phyloP scores from a whole-genome alignment of 2,329 filamentous ascomycete genomes.

The Tricladium varicosporioides region DNA sequence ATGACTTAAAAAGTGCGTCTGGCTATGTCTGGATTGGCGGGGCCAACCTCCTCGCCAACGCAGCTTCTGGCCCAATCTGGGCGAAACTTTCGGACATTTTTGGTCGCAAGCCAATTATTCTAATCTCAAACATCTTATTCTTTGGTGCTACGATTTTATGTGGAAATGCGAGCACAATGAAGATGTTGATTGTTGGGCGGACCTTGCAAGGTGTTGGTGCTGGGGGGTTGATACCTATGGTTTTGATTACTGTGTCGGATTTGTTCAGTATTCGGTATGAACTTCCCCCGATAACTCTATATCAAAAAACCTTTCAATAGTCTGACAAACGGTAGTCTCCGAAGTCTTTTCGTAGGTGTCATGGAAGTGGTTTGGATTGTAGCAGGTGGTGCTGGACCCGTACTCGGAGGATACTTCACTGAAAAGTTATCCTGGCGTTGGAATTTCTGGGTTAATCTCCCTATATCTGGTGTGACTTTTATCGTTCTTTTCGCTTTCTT shows the following conservation, averaged over 20 bases:
- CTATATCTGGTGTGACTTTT: slow-evolving; percentile 40
- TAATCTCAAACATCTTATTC: slow-evolving; percentile 60
- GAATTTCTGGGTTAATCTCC: slow-evolving; percentile 58
- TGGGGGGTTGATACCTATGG: slow-evolving; percentile 61
- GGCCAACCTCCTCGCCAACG: slow-evolving; percentile 42
- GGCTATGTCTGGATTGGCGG: slow-evolving; percentile 54
- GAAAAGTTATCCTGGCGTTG: slow-evolving; percentile 58
- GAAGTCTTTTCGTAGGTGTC: slow-evolving; percentile 59
- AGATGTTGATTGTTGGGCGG: slow-evolving; percentile 60
- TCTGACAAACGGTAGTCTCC: no score
- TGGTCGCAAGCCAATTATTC: slow-evolving; percentile 61
- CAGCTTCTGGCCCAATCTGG: slow-evolving; percentile 45
- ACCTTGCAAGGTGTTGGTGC: slow-evolving; percentile 63
- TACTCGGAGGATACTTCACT: slow-evolving; percentile 61
- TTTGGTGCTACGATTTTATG: slow-evolving; percentile 61
- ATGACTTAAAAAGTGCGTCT: slow-evolving; percentile 39
- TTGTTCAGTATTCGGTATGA: slow-evolving; percentile 52
- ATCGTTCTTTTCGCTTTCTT: slow-evolving; percentile 58
- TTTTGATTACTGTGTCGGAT: slow-evolving; percentile 63
- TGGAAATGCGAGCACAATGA: slow-evolving; percentile 54
- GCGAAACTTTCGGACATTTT: slow-evolving; percentile 66
- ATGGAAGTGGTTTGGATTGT: slow-evolving; percentile 61
- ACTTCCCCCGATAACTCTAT: background rate
- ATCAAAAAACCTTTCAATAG: no score
- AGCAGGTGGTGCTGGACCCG: slow-evolving; percentile 56